Conservation (phyloP, 2,329 filamentous ascomycete species). For the Diaporthe vaccinii region DNA sequence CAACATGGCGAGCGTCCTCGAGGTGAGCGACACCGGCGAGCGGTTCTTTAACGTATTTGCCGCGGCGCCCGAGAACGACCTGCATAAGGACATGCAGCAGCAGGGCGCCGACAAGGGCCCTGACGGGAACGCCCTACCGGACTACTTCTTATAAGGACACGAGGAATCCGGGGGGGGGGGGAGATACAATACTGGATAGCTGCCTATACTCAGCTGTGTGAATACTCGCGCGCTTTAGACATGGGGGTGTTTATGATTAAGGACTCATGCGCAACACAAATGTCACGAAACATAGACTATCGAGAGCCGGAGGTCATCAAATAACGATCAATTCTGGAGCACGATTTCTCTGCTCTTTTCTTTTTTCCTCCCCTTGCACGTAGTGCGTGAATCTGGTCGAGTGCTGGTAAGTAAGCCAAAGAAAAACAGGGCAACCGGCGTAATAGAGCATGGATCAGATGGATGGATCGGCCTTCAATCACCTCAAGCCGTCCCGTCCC, state of each 20-base stretch:
- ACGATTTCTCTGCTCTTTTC: slow-evolving; percentile 8
- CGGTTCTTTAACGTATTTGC: slow-evolving; percentile 98
- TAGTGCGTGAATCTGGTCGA: slow-evolving; percentile 15
- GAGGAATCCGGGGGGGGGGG: no score
- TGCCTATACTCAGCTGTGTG: neutral
- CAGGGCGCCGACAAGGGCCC: slow-evolving; percentile 72
- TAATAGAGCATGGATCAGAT: neutral
- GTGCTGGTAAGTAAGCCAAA: neutral
- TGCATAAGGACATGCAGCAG: slow-evolving; percentile 85
- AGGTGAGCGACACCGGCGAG: slow-evolving; percentile 93
- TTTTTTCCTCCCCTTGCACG: neutral
- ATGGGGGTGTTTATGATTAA: neutral
- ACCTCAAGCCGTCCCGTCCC: neutral
- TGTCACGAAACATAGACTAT: slow-evolving; percentile 29
- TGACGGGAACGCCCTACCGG: slow-evolving; percentile 74
- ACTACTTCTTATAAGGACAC: slow-evolving; percentile 74
- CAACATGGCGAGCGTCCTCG: slow-evolving; percentile 96
- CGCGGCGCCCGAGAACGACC: slow-evolving; percentile 94
- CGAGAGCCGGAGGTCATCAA: slow-evolving; percentile 13
- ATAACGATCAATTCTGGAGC: slow-evolving; percentile 31
- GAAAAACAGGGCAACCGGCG: neutral
- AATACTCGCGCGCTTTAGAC: neutral
- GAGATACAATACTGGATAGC: slow-evolving; percentile 18
- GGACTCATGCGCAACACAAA: slow-evolving; percentile 8
- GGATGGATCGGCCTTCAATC: neutral